These are phyloP conservation scores for Trichothecium sympodiale DNA, from an alignment of 2,329 filamentous ascomycete genomes.

Conservation along the genomic window DNA sequence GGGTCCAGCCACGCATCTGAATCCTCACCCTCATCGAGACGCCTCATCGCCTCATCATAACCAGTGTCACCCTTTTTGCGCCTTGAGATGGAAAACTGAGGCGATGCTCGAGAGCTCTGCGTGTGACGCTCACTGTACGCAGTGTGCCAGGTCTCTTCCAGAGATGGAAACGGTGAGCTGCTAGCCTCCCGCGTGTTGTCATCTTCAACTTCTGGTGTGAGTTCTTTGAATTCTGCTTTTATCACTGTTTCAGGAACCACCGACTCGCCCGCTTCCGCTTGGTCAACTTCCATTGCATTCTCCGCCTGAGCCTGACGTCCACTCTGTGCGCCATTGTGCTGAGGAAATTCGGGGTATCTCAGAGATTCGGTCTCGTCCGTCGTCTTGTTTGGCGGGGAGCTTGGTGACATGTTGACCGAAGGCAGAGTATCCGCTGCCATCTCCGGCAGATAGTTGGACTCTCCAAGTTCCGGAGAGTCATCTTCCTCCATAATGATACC, in stretches of 20 bases:
- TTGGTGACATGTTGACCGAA: too few relatives aligned
- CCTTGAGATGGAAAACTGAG: constrained; percentile 14
- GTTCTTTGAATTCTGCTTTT: constrained; percentile 4
- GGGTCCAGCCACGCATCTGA: constrained; percentile 13
- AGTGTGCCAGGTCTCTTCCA: constrained; percentile 29
- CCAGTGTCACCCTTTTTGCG: constrained; percentile 19
- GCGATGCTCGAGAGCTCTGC: constrained; percentile 20
- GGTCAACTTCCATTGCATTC: constrained; percentile 19
- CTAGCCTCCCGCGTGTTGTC: constrained; percentile 3
- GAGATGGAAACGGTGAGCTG: constrained; percentile 22
- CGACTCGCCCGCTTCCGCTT: constrained; percentile 10
- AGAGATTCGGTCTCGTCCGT: too few relatives aligned
- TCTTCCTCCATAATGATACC: too few relatives aligned
- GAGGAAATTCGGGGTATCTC: neutral
- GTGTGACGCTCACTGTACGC: constrained; percentile 24
- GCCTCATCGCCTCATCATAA: constrained; percentile 33
- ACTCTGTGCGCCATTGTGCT: constrained; percentile 29
- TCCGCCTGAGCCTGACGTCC: constrained; percentile 38
- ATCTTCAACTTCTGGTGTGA: neutral
- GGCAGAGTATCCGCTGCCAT: too few relatives aligned
- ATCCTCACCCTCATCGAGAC: constrained; percentile 23
- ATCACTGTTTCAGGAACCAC: constrained; percentile 12
- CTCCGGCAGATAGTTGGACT: too few relatives aligned
- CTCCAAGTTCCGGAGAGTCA: too few relatives aligned
- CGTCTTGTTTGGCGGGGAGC: too few relatives aligned